A percentile compares a stretch with the other conserved stretches of the same genome.
Conservation (phyloP, 108 stramenopile species). For the Licmophora abbreviata region DNA sequence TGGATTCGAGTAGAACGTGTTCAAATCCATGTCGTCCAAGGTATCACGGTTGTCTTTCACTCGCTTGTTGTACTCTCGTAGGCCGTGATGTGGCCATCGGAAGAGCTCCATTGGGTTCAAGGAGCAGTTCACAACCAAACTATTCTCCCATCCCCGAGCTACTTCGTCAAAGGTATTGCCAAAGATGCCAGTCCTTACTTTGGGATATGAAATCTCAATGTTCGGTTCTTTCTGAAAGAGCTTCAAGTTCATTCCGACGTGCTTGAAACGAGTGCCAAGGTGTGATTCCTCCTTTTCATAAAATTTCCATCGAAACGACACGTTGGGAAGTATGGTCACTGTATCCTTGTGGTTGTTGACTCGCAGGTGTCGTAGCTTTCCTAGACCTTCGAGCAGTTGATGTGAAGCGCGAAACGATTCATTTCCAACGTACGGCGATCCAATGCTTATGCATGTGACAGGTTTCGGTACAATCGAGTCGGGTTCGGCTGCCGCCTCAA, state of each 20-base stretch:
- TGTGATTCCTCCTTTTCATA: background rate
- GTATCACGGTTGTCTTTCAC: slow-evolving; percentile 20
- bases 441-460: slow-evolving; percentile 43
- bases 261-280: slow-evolving; percentile 45
- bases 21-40: slow-evolving; percentile 28
- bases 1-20: slow-evolving; percentile 35
- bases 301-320: slow-evolving; percentile 23
- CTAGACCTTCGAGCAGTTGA: slow-evolving; percentile 47
- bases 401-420: slow-evolving; percentile 42
- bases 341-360: slow-evolving; percentile 68
- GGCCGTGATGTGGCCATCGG: slow-evolving; percentile 39
- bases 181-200: slow-evolving; percentile 3
- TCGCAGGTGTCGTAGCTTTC: slow-evolving; percentile 54
- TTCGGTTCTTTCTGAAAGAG: background rate
- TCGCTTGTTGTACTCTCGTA: slow-evolving; percentile 34
- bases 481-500: slow-evolving; percentile 20
- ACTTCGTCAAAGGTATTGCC: slow-evolving; percentile 14
- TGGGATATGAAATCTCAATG: slow-evolving; percentile 20
- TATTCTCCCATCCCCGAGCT: slow-evolving; percentile 21
- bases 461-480: slow-evolving; percentile 23
- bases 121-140: slow-evolving; percentile 9
- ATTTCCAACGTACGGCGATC: slow-evolving; percentile 61
- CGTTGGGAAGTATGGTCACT: slow-evolving; percentile 54
- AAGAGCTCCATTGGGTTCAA: slow-evolving; percentile 11
- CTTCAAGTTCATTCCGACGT: slow-evolving; percentile 52